phyloP scores from a whole-genome alignment of 306 rosid species.

The Citrullus mucosospermus region DNA sequence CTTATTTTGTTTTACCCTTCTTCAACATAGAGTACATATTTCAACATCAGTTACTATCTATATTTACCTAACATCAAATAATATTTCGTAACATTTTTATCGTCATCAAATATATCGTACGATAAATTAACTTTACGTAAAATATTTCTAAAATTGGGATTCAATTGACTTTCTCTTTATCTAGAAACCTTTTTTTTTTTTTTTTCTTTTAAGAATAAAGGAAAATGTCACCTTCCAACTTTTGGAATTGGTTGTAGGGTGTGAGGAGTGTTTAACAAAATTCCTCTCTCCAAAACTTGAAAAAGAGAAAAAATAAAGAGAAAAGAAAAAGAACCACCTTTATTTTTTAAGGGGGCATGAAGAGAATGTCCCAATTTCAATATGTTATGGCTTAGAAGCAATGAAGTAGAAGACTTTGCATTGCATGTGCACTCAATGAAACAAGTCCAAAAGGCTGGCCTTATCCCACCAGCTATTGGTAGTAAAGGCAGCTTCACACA shows the following conservation, averaged over 20 bases:
- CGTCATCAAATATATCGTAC: too few relatives aligned
- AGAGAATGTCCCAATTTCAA: constrained; percentile 3
- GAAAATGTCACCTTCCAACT: neutral
- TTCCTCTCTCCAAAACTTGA: neutral
- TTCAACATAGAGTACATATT: too few relatives aligned
- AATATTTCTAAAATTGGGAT: neutral
- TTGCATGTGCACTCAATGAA: constrained; percentile 1
- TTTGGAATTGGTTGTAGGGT: neutral
- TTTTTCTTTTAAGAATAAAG: neutral
- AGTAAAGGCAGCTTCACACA: neutral
- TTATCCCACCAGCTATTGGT: neutral
- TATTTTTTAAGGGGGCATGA: neutral
- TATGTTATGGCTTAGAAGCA: neutral
- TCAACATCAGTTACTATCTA: too few relatives aligned
- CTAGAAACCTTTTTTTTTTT: neutral
- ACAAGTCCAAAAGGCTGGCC: neutral
- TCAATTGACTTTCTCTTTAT: neutral
- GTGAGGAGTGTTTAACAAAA: neutral
- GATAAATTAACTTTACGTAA: too few relatives aligned
- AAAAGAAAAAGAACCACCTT: neutral
- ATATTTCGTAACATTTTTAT: too few relatives aligned
- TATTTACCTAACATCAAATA: too few relatives aligned
- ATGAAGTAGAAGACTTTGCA: neutral
- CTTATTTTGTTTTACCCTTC: neutral
- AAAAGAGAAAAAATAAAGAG: neutral